phyloP scores from a whole-genome alignment of 495 filamentous ascomycete genomes.

The Friedmanniomyces simplex region DNA sequence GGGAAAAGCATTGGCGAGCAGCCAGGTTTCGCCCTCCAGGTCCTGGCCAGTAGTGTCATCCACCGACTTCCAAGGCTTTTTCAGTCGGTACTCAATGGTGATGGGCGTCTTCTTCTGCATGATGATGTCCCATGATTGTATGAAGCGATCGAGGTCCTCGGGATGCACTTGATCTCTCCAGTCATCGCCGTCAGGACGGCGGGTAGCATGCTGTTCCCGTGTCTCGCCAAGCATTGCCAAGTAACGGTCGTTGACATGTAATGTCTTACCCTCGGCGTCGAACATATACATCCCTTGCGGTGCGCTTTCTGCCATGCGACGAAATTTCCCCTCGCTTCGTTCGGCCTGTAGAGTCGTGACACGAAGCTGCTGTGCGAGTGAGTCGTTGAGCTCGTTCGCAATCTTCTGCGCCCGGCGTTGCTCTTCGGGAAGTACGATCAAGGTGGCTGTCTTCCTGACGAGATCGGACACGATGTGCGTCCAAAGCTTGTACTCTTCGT shows the following conservation, averaged over 20 bases:
- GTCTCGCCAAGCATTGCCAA: constrained; percentile 51
- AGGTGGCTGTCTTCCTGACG: constrained; percentile 55
- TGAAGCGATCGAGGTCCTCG: constrained; percentile 45
- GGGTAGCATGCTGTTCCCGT: constrained; percentile 25
- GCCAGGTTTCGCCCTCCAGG: constrained; percentile 53
- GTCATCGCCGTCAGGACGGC: constrained; percentile 34
- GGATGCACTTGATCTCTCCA: constrained; percentile 57
- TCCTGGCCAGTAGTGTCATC: constrained; percentile 39
- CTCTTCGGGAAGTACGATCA: constrained; percentile 60
- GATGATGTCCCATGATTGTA: constrained; percentile 44
- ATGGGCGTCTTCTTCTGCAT: constrained; percentile 44
- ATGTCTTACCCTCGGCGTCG: constrained; percentile 46
- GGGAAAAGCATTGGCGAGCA: constrained; percentile 57
- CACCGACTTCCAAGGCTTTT: constrained; percentile 37
- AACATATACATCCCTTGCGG: constrained; percentile 64
- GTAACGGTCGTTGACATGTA: constrained; percentile 62
- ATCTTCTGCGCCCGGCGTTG: constrained; percentile 57
- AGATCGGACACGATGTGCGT: constrained; percentile 54
- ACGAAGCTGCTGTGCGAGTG: constrained; percentile 55
- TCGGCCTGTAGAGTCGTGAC: constrained; percentile 54
- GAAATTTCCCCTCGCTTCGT: constrained; percentile 58
- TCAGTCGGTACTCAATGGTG: constrained; percentile 58
- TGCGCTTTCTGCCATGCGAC: constrained; percentile 58
- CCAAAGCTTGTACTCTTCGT: constrained; percentile 58
- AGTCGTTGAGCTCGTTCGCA: constrained; percentile 52